These are phyloP conservation scores for Grigorovia jiainica DNA, from an alignment of 805 yeast species.

Conservation along the genomic window DNA sequence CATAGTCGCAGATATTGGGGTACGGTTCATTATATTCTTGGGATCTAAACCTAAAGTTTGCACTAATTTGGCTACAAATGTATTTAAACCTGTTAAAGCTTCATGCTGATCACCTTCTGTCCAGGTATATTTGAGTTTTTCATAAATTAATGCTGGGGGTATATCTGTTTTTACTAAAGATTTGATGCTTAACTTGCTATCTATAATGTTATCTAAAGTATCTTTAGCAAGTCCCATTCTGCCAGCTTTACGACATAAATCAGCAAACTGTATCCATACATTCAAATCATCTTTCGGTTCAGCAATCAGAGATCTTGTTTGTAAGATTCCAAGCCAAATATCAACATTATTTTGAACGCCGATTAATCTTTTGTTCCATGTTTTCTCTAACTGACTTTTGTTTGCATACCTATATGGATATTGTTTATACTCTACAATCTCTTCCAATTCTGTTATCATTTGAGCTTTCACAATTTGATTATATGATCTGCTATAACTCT, in stretches of 20 bases:
- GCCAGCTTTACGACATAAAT: constrained; percentile 88
- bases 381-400: constrained; percentile 67
- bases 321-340: constrained; percentile 95
- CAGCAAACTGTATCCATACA: constrained; percentile 97
- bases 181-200: constrained; percentile 53
- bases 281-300: constrained; percentile 95
- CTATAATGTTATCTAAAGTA: constrained; percentile 69
- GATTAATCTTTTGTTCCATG: constrained; percentile 86
- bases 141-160: constrained; percentile 95
- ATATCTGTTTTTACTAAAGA: constrained; percentile 46
- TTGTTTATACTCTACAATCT: constrained; percentile 80
- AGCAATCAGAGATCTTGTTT: constrained; percentile 86
- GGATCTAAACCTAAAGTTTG: constrained; percentile 81
- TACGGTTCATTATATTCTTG: constrained; percentile 55
- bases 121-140: constrained; percentile 96
- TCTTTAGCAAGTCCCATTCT: constrained; percentile 88
- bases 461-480: constrained; percentile 95
- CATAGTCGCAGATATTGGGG: background rate
- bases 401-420: constrained; percentile 77
- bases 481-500: constrained; percentile 92
- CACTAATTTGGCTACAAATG: constrained; percentile 85
- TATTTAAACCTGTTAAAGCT: constrained; percentile 77
- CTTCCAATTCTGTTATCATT: constrained; percentile 94
- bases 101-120: constrained; percentile 83
- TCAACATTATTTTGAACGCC: constrained; percentile 97